phyloP scores from a whole-genome alignment of 352 stramenopile species.

The Aphanomyces stellatus region DNA sequence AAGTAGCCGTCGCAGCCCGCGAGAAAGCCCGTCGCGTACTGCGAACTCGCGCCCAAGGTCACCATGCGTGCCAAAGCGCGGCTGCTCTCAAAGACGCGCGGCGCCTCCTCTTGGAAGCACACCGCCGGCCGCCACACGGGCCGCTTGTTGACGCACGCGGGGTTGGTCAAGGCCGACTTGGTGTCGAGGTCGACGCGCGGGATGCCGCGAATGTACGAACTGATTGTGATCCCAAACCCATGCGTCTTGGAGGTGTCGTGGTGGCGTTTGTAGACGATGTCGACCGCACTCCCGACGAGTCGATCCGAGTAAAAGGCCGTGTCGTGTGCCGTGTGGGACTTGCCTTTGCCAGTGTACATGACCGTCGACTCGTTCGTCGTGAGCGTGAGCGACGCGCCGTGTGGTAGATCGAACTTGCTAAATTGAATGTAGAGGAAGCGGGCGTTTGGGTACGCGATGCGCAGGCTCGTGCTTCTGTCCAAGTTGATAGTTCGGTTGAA shows the following conservation, averaged over 20 bases:
- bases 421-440: slow-evolving; percentile 42
- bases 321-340: not conserved
- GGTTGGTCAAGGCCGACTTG: not conserved
- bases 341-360: not conserved
- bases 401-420: slow-evolving; percentile 26
- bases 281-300: not conserved
- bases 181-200: not conserved
- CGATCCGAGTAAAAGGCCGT: slow-evolving; percentile 1
- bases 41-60: not conserved
- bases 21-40: slow-evolving; percentile 36
- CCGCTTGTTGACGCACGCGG: not conserved
- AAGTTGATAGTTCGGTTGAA: slow-evolving; percentile 1
- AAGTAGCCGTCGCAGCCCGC: slow-evolving; percentile 46
- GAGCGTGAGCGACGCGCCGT: slow-evolving; percentile 21
- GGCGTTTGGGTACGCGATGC: slow-evolving; percentile 6
- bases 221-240: not conserved
- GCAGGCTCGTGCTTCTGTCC: not conserved
- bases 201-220: slow-evolving; percentile 4
- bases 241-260: not conserved
- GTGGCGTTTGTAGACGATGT: not conserved
- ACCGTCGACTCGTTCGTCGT: not conserved
- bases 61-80: not conserved
- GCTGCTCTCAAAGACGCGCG: not conserved
- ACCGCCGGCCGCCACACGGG: not conserved
- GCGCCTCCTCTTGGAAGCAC: not conserved